Evolutionary conservation across 768 basidiomycete species (phyloP).

Genomic region (Mycena vulgaris): DNA sequence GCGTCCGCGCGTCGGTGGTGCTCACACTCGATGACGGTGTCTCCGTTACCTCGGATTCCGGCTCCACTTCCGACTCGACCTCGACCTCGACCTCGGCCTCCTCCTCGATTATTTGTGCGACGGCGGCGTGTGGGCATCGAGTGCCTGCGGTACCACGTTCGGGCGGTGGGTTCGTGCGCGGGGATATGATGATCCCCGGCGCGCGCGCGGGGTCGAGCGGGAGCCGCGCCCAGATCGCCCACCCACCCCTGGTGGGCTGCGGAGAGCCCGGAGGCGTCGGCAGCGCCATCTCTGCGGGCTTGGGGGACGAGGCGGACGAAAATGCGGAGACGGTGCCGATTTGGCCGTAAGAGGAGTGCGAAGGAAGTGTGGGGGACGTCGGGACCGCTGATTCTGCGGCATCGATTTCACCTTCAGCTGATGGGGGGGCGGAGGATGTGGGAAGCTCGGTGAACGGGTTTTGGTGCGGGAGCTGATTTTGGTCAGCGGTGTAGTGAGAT

Average conservation of each 20-base stretch:
- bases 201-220: slow-evolving; percentile 75
- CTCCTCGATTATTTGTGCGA: neutral
- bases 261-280: neutral
- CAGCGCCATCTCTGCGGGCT: neutral
- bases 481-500: too few relatives aligned
- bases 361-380: neutral
- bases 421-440: too few relatives aligned
- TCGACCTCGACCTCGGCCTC: neutral
- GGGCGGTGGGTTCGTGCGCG: slow-evolving; percentile 72
- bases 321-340: slow-evolving; percentile 4
- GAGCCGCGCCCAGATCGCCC: slow-evolving; percentile 82
- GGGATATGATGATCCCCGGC: slow-evolving; percentile 81
- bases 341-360: slow-evolving; percentile 11
- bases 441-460: too few relatives aligned
- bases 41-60: neutral
- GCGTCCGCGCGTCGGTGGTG: slow-evolving; percentile 57
- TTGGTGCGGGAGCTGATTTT: too few relatives aligned
- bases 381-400: too few relatives aligned
- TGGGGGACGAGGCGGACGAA: slow-evolving; percentile 12
- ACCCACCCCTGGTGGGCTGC: slow-evolving; percentile 47
- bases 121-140: slow-evolving; percentile 68
- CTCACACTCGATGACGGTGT: slow-evolving; percentile 41
- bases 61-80: neutral
- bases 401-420: too few relatives aligned
- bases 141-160: slow-evolving; percentile 70